Percentiles rank a stretch among this genome's conserved stretches.
Conservation (phyloP, 2,329 filamentous ascomycete genomes). For the Pseudopyricularia javanii region DNA sequence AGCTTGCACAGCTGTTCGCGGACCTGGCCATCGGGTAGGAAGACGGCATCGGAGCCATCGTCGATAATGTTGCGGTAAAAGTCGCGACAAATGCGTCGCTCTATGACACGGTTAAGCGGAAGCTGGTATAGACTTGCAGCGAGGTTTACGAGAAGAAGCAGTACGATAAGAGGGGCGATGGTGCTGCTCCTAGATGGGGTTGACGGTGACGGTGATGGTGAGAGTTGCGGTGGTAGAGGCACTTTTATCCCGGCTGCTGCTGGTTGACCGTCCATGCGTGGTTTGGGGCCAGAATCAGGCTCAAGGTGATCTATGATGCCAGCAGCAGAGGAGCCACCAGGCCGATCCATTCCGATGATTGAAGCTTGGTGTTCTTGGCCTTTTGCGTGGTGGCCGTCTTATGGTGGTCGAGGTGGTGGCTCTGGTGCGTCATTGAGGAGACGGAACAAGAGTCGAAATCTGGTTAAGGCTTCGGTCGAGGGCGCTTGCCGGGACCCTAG, state of each 20-base stretch:
- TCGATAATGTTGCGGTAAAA: conserved; percentile 23
- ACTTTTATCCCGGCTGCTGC: neutral
- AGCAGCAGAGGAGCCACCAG: neutral
- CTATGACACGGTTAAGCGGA: conserved; percentile 31
- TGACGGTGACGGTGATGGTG: neutral
- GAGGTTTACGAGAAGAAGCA: conserved; percentile 33
- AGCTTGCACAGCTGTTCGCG: conserved; percentile 42
- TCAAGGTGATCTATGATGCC: neutral
- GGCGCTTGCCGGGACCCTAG: too few species aligned
- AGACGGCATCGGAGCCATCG: conserved; percentile 21
- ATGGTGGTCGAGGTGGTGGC: neutral
- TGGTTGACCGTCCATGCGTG: neutral
- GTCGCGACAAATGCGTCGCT: conserved; percentile 34
- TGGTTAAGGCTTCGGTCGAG: too few species aligned
- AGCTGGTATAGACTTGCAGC: conserved; percentile 34
- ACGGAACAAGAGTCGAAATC: too few species aligned
- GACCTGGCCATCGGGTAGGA: conserved; percentile 23
- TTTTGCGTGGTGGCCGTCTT: neutral
- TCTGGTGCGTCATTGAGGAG: too few species aligned
- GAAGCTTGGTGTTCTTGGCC: neutral
- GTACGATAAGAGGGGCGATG: conserved; percentile 19
- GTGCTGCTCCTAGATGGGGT: neutral
- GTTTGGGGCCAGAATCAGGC: neutral
- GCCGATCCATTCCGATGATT: neutral
- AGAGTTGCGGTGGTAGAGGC: neutral